Conservation (phyloP, 345 rosid species). For the Corchorus olitorius region DNA sequence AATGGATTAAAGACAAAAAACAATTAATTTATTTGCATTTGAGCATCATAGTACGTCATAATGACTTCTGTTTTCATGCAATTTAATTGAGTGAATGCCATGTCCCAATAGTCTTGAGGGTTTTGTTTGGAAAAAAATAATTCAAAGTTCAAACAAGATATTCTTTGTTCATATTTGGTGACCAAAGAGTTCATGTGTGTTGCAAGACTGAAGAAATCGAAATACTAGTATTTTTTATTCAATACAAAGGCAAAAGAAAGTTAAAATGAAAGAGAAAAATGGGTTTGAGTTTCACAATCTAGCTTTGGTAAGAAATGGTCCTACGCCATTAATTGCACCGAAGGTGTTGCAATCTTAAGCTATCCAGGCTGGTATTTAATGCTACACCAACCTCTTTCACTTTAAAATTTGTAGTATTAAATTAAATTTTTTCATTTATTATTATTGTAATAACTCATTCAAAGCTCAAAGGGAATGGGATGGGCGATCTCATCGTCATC, state of each 20-base stretch:
- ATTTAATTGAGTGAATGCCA: background rate
- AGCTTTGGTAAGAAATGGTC: background rate
- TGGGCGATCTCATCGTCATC: background rate
- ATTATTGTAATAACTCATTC: background rate
- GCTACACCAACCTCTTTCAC: background rate
- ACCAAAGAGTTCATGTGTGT: background rate
- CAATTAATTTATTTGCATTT: background rate
- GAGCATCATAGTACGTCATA: background rate
- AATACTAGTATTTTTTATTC: background rate
- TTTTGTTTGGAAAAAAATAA: background rate
- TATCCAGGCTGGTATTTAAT: constrained; percentile 8
- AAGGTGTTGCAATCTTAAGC: constrained; percentile 22
- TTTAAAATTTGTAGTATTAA: constrained; percentile 1
- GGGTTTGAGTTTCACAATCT: background rate
- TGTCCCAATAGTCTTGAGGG: background rate
- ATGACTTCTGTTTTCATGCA: background rate
- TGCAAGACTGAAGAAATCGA: background rate
- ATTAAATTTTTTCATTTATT: background rate
- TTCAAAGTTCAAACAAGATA: background rate
- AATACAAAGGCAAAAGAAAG: background rate
- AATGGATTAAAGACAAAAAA: no score
- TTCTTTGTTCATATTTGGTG: constrained; percentile 10
- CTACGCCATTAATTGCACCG: constrained; percentile 21
- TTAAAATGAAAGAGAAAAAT: background rate
- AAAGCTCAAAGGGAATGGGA: background rate